Evolutionary conservation across 208 protist species (phyloP).

Genomic region (Sergeia podlipaevii): DNA sequence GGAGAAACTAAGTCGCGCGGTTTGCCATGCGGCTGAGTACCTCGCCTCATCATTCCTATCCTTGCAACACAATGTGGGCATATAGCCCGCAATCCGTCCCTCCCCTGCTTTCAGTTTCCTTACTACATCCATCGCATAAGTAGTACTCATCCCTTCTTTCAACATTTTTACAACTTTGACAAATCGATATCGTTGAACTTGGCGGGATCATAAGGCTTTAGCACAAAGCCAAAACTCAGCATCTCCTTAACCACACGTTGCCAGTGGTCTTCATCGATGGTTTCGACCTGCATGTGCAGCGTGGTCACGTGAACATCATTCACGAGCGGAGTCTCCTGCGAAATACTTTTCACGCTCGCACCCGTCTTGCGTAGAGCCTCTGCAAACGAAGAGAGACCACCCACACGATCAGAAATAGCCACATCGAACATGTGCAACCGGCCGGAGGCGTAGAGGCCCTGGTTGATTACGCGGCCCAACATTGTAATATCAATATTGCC

Average conservation of each 20-base stretch:
- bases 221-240: conserved; percentile 28
- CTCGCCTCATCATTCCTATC: too few species aligned
- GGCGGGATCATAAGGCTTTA: conserved; percentile 23
- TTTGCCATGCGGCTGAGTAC: too few species aligned
- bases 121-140: not conserved
- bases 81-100: too few species aligned
- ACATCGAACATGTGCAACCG: conserved; percentile 69
- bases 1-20: too few species aligned
- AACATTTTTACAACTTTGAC: conserved; percentile 39
- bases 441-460: conserved; percentile 70
- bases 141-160: too few species aligned
- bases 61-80: too few species aligned
- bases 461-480: conserved; percentile 83
- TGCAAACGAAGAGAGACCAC: conserved; percentile 65
- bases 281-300: conserved; percentile 57
- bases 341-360: conserved; percentile 70
- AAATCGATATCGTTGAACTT: conserved; percentile 41
- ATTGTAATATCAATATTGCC: conserved; percentile 92
- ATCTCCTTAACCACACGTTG: conserved; percentile 20
- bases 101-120: not conserved
- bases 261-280: conserved; percentile 36
- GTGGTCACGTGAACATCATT: conserved; percentile 38
- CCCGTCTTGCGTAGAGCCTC: conserved; percentile 37
- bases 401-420: conserved; percentile 76
- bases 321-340: conserved; percentile 80